Conservation (phyloP, 495 filamentous ascomycete genomes). For the Annulohypoxylon stygium region DNA sequence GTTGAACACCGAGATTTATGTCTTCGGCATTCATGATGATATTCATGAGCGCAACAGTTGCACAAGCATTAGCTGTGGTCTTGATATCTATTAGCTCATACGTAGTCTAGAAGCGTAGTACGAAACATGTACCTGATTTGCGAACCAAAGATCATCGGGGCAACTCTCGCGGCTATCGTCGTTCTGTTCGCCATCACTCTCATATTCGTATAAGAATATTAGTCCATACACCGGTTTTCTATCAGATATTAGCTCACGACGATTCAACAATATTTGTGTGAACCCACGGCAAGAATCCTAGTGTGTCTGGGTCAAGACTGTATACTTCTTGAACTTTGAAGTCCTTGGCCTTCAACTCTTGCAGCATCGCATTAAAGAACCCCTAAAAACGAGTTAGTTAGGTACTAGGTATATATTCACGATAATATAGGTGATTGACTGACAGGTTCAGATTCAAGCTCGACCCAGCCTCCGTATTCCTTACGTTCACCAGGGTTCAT, state of each 20-base stretch:
- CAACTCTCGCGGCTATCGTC: conserved; percentile 57
- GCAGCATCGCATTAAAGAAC: conserved; percentile 86
- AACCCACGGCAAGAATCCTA: conserved; percentile 74
- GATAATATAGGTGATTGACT: conserved; percentile 35
- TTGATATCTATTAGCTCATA: conserved; percentile 48
- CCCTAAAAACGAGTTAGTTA: conserved; percentile 62
- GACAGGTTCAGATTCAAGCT: conserved; percentile 93
- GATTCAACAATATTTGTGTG: neutral
- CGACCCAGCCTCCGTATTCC: conserved; percentile 78
- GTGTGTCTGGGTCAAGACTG: conserved; percentile 74
- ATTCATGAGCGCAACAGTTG: conserved; percentile 88
- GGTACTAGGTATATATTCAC: neutral
- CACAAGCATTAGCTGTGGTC: conserved; percentile 87
- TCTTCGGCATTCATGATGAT: conserved; percentile 84
- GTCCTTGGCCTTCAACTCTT: conserved; percentile 78
- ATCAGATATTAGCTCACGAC: conserved; percentile 21
- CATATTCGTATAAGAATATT: conserved; percentile 84
- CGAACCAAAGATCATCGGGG: conserved; percentile 87
- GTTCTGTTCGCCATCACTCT: conserved; percentile 62
- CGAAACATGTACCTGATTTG: conserved; percentile 77
- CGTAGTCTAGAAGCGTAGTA: neutral
- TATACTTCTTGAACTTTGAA: conserved; percentile 85
- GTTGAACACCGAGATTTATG: conserved; percentile 73
- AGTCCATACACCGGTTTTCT: conserved; percentile 83
- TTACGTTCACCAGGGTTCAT: conserved; percentile 59